Conservation (phyloP, 441 rosid species). For the Biscutella laevigata region DNA sequence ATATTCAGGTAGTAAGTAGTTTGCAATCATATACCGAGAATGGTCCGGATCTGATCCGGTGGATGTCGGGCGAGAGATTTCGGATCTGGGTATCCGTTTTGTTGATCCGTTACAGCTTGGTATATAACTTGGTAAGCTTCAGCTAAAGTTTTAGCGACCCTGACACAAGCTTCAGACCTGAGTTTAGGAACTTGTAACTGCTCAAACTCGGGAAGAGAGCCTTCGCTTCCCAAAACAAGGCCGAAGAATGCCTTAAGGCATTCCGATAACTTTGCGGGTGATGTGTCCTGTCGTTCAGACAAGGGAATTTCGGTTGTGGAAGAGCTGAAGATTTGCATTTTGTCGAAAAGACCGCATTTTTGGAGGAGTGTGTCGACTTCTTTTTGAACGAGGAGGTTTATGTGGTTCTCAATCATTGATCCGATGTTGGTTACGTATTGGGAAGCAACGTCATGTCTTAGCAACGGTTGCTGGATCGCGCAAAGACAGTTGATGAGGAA, state of each 20-base stretch:
- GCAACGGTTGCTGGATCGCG: conserved; percentile 77
- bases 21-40: conserved; percentile 61
- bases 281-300: conserved; percentile 60
- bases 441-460: conserved; percentile 60
- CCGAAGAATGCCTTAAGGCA: conserved; percentile 81
- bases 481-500: conserved; percentile 90
- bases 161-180: conserved; percentile 65
- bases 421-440: conserved; percentile 66
- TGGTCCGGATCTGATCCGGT: conserved; percentile 87
- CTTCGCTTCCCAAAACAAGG: conserved; percentile 74
- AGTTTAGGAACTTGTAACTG: conserved; percentile 86
- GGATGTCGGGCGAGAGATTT: conserved; percentile 87
- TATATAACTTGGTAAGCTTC: conserved; percentile 74
- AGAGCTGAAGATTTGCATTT: conserved; percentile 51
- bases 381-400: conserved; percentile 53
- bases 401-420: conserved; percentile 61
- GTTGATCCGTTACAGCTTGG: conserved; percentile 57
- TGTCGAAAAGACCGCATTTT: conserved; percentile 59
- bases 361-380: conserved; percentile 78
- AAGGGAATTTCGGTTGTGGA: conserved; percentile 34
- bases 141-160: conserved; percentile 66
- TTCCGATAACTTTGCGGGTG: conserved; percentile 54
- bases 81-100: conserved; percentile 68
- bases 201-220: conserved; percentile 84
- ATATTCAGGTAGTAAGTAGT: not conserved